These are phyloP conservation scores for Monilinia laxa DNA, from an alignment of 2,329 filamentous ascomycete species.

Conservation along the genomic window DNA sequence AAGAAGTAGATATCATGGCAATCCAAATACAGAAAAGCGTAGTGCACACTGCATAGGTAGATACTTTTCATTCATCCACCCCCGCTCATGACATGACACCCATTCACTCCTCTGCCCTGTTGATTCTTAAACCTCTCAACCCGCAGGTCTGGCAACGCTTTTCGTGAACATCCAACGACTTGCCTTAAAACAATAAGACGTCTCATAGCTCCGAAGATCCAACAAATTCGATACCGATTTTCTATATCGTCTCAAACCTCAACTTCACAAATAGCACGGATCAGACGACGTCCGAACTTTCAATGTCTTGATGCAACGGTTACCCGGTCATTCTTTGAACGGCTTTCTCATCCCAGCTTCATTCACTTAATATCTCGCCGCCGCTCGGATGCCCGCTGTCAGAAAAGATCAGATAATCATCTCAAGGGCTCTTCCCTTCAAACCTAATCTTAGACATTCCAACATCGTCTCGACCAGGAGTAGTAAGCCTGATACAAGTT, in stretches of 20 bases:
- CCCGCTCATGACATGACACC: slow-evolving; percentile 11
- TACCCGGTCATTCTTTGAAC: slow-evolving; percentile 4
- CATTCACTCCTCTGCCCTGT: slow-evolving; percentile 16
- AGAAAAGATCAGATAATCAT: slow-evolving; percentile 53
- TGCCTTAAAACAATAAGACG: slow-evolving; percentile 18
- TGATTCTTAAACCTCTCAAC: slow-evolving; percentile 23
- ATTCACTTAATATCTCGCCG: slow-evolving; percentile 12
- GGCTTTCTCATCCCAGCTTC: slow-evolving; percentile 16
- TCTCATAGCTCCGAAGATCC: slow-evolving; percentile 18
- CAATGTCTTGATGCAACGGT: slow-evolving; percentile 17
- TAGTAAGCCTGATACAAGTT: slow-evolving; percentile 43
- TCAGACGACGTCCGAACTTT: slow-evolving; percentile 18
- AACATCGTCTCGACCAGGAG: slow-evolving; percentile 35
- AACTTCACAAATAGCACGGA: slow-evolving; percentile 18
- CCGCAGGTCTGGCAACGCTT: slow-evolving; percentile 16
- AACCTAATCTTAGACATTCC: slow-evolving; percentile 44
- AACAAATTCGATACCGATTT: slow-evolving; percentile 11
- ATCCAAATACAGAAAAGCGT: slow-evolving; percentile 7
- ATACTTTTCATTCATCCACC: not conserved
- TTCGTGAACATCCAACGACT: slow-evolving; percentile 13
- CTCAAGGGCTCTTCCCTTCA: slow-evolving; percentile 50
- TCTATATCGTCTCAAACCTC: slow-evolving; percentile 8
- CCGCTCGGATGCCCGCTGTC: slow-evolving; percentile 55
- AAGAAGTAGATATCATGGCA: slow-evolving; percentile 8
- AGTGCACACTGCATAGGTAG: not conserved